Base-by-base conservation (phyloP, 768 basidiomycete species). In the Mycena floridula region DNA sequence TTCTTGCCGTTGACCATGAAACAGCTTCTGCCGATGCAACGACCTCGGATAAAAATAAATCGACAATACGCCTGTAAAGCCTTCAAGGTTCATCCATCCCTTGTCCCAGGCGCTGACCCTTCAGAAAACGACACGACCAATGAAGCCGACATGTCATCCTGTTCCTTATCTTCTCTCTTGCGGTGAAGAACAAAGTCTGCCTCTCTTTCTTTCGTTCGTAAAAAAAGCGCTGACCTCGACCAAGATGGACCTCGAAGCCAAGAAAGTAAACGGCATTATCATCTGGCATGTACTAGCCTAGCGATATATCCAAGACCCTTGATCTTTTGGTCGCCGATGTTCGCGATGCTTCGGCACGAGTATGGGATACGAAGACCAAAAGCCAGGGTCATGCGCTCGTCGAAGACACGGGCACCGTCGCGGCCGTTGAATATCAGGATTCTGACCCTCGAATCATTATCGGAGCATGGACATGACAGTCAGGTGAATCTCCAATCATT, bases 311-410 rank as follows among this genome's bases (percentile, higher is more conserved):
- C 96, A 1, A n/a, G n/a, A 98, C 95, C 0, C 80, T 99, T 42
- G 96, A 98, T 57, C 72, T 99, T 3, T 79, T 99, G 30, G 92
- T 97, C 37, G 98, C 96, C 0, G 81, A 88, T 4, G 96, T 96
- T 32, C 84, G 96, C 54, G 96, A 99, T 57, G 93, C 96, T 7
- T 92, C 91, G 8, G 95, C 94, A 2, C 82, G 96, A 46, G 94
- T 97, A 0, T 99, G 96, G 96, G 96, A 99, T 60, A 98, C 98
- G 95, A 82, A 96, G 28, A 95, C 94, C 25, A 95, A 97, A 58
- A 87, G 93, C 8, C 90, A 92, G 58, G 89, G 97, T 40, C 91
- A 96, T 61, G 85, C 93, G 35, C 76, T 99, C 20, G 68, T 89
- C 0, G 96, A 96, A 2, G 96, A 99, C 65, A 94, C 91, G 0